Base-by-base conservation (phyloP, 768 basidiomycete genomes). In the Coprinopsis sp. region DNA sequence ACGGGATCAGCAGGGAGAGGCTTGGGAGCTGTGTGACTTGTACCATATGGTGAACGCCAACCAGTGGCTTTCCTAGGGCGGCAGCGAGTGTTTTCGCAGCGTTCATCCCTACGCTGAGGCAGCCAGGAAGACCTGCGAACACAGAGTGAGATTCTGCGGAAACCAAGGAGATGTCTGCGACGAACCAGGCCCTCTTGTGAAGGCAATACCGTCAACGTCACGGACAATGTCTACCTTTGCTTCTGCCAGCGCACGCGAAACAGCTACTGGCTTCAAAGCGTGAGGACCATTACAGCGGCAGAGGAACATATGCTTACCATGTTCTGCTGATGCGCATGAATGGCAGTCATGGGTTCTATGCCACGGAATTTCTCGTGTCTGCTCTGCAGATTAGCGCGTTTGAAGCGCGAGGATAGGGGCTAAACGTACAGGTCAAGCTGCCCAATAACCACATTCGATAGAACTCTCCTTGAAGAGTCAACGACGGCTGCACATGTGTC, bases 41-140 rank as follows among this genome's bases (percentile, higher is more conserved):
- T n/a, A 91, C 93, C 94, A 97, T 98, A 58, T 98, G 94, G 64
- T 97, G 91, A 5, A 96, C 89, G 3, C 92, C 92, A 2, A 95
- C 77, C 3, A 95, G 49, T 0, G 92, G 93, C 56, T 91, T 88
- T 33, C 76, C 72, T 11, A 80, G 69, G 0, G 82, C 82, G 0
- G 90, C 85, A 1, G 92, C 91, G 2, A 98, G 69, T 0, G 82
- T 79, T 60, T 89, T 90, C n/a, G 91, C 91, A 5, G 90, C 83
- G 50, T 87, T 87, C 8, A 81, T 79, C 34, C 82, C 81, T 3
- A 91, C 85, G 21, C 77, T 78, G 11, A 98, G 73, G 61, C 91
- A 93, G 2, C 87, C 87, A 3, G 75, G 75, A 58, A 93, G 88
- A 3, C 91, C 86, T 84, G 47, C 11, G 36, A 44, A 31, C 4